Percentiles rank a stretch among this genome's conserved stretches.
phyloP scores from a whole-genome alignment of 768 basidiomycete species.

The Fomitopsis serialis region DNA sequence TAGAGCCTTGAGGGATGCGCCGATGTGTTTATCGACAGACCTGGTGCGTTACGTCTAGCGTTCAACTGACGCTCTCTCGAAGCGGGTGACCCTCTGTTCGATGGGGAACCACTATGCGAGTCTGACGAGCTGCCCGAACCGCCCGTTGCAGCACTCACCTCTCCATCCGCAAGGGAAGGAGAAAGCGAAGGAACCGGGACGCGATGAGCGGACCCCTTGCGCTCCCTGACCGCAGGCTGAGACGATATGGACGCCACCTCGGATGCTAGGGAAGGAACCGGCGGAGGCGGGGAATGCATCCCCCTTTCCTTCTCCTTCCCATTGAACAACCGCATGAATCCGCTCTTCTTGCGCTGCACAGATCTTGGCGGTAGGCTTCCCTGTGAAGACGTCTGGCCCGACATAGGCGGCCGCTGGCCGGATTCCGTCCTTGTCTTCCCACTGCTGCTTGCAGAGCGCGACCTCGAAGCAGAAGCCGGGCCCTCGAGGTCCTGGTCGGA shows the following conservation, averaged over 20 bases:
- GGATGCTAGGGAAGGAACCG: constrained; percentile 50
- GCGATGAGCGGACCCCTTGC: constrained; percentile 18
- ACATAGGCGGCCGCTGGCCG: constrained; percentile 9
- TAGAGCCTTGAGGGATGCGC: constrained; percentile 4
- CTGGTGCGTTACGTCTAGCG: constrained; percentile 20
- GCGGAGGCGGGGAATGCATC: constrained; percentile 35
- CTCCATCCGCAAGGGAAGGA: constrained; percentile 14
- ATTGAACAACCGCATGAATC: constrained; percentile 74
- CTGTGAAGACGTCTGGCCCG: constrained; percentile 1
- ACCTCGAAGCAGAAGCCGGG: constrained; percentile 32
- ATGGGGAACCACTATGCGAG: constrained; percentile 10
- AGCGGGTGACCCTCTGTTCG: neutral
- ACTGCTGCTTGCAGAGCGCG: constrained; percentile 55
- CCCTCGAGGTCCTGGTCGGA: constrained; percentile 8
- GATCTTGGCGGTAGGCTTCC: constrained; percentile 31
- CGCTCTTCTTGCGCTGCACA: constrained; percentile 76
- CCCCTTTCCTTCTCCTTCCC: constrained; percentile 40
- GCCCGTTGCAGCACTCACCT: neutral
- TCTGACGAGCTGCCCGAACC: constrained; percentile 15
- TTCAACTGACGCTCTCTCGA: constrained; percentile 17
- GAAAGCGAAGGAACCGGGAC: constrained; percentile 24
- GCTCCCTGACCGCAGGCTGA: constrained; percentile 13
- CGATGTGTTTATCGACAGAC: constrained; percentile 21
- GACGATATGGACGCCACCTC: constrained; percentile 2
- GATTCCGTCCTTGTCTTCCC: constrained; percentile 41